Conservation (phyloP, 352 stramenopile genomes). For the Halophytophthora batemanensis region DNA sequence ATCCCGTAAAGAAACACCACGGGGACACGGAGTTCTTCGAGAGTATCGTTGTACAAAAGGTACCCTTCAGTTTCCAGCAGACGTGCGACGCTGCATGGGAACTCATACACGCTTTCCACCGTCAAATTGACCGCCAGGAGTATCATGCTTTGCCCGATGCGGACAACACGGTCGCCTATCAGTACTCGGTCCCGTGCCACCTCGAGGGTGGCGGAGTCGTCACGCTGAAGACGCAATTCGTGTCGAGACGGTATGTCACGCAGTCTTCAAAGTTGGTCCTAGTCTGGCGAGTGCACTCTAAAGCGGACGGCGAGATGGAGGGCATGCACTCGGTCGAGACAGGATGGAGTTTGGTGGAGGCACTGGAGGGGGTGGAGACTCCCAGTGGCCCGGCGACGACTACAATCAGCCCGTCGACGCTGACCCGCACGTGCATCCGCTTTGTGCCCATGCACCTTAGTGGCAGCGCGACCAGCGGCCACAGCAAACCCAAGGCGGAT, state of each 20-base stretch:
- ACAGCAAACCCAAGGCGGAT: too few species aligned
- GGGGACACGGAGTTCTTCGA: neutral
- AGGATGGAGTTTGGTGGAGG: constrained; percentile 27
- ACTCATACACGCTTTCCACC: neutral
- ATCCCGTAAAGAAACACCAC: neutral
- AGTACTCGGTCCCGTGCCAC: neutral
- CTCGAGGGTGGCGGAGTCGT: neutral
- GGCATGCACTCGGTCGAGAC: constrained; percentile 43
- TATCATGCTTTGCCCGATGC: neutral
- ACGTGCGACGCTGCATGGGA: neutral
- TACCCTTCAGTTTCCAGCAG: neutral
- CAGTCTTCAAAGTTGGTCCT: constrained; percentile 22
- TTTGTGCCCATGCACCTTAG: constrained; percentile 14
- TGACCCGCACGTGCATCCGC: constrained; percentile 25
- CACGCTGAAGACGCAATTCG: neutral
- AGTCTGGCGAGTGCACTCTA: constrained; percentile 38
- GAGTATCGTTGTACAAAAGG: neutral
- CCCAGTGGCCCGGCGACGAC: too few species aligned
- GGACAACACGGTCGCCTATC: neutral
- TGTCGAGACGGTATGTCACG: constrained; percentile 25
- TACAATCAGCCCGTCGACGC: constrained; percentile 3
- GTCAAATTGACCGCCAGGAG: constrained; percentile 1
- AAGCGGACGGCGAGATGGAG: constrained; percentile 23
- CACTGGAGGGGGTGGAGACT: neutral
- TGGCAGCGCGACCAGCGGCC: neutral